These are phyloP conservation scores for Cercis canadensis DNA, from an alignment of 306 rosid genomes.

Conservation along the genomic window DNA sequence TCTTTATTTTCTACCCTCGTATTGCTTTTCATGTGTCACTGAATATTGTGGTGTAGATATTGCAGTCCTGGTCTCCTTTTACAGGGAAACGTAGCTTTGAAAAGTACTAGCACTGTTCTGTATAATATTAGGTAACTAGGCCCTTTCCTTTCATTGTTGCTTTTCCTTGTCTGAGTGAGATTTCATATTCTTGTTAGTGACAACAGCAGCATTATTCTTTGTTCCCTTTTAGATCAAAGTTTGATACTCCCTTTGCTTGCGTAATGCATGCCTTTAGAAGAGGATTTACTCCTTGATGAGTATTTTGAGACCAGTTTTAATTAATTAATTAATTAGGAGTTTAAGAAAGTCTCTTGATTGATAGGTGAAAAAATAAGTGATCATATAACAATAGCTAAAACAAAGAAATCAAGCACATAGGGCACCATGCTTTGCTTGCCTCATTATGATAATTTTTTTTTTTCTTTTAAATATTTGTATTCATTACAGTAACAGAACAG, in stretches of 20 bases:
- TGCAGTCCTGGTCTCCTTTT: constrained; percentile 16
- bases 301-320: constrained; percentile 39
- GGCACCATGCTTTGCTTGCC: constrained; percentile 14
- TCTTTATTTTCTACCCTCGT: no score
- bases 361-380: constrained; percentile 27
- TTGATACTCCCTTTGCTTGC: constrained; percentile 39
- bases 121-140: constrained; percentile 10
- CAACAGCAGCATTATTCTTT: constrained; percentile 40
- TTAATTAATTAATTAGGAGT: constrained; percentile 32
- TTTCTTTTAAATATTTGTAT: background rate
- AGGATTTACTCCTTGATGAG: constrained; percentile 35
- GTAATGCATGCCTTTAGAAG: constrained; percentile 38
- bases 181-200: constrained; percentile 41
- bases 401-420: constrained; percentile 13
- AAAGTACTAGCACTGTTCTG: background rate
- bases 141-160: constrained; percentile 24
- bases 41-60: constrained; percentile 15
- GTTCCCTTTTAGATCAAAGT: background rate
- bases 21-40: no score
- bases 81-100: constrained; percentile 19
- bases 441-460: background rate
- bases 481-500: background rate
- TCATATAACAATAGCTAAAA: constrained; percentile 25
- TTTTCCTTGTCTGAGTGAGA: constrained; percentile 33
- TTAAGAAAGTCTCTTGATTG: background rate